Evolutionary conservation across 805 yeast species (phyloP), one percentile per base, ranked within the genome.

Genomic region (Grigorovia yakushimaensis): DNA sequence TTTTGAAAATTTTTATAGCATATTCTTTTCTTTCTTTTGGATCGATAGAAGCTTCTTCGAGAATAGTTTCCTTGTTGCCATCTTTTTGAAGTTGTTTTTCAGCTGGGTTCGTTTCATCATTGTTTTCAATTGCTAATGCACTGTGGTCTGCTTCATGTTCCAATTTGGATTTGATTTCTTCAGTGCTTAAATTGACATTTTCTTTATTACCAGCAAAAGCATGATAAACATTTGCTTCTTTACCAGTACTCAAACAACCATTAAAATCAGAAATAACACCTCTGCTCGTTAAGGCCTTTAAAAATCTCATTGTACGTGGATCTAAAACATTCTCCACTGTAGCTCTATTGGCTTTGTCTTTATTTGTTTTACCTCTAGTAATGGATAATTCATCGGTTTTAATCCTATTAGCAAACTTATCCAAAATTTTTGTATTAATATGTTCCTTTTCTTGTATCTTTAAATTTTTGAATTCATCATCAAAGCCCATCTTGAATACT

Each of bases 181-280:
- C 53, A 33, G 37, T 7, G 11, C 33, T 17, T 4, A 11, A 23
- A 18, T n/a, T 27, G 35, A 36, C 45, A 60, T 39, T 62, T 17
- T 66, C 60, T n/a, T 45, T 46, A 11, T 52, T 49, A 8, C 68
- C 67, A n/a, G 66, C 66, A 49, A 64, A 59, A 1, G 95, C 96
- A 60, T 86, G 91, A 62, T 93, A 93, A 0, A 93, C 97, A 60
- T 93, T 93, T n/a, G 98, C 98, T 66, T 93, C 99, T 64, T 93
- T 93, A 43, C 99, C 99, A 0, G 98, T 93, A 57, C 93, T 81
- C 43, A 93, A 73, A 63, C 98, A 93, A 11, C 98, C 98, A 57
- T 89, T 87, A 57, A 93, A 82, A 54, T 84, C 79, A 2, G 93
- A 79, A 33, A 93, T 78, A 5, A 86, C 76, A 4, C 96, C 96